These are phyloP conservation scores for Naegleria fowleri DNA, from an alignment of 208 protist species.

Conservation along the genomic window DNA sequence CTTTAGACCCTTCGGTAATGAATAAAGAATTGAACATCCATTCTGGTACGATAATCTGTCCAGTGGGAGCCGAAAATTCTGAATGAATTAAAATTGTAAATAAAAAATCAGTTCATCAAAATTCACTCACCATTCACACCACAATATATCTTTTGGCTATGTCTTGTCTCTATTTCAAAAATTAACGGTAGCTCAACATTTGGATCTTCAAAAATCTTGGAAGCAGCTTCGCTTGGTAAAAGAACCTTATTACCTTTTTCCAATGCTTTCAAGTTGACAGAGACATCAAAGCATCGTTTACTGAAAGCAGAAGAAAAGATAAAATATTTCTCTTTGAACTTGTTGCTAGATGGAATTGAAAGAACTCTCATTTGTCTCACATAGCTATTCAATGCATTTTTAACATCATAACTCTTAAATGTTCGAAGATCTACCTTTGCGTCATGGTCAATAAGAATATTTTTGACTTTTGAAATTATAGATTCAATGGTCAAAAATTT, in stretches of 20 bases:
- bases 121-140: not conserved
- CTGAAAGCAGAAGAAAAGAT: not conserved
- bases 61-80: not conserved
- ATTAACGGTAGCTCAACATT: not conserved
- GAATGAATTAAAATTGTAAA: not conserved
- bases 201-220: not conserved
- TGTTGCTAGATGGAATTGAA: not conserved
- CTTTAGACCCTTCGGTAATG: not conserved
- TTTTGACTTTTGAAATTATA: not conserved
- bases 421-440: not conserved
- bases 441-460: not conserved
- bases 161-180: not conserved
- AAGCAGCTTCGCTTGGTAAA: not conserved
- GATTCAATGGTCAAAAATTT: not conserved
- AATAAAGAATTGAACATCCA: not conserved
- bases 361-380: not conserved
- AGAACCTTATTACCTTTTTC: slow-evolving; percentile 5
- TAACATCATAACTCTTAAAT: not conserved
- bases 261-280: not conserved
- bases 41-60: slow-evolving; percentile 7
- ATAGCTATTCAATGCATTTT: not conserved
- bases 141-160: not conserved
- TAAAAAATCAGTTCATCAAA: too few species aligned
- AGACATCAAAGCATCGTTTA: not conserved
- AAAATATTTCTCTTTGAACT: not conserved